Base-by-base conservation (phyloP, 2,329 filamentous ascomycete genomes). In the Helotiales sp. region DNA sequence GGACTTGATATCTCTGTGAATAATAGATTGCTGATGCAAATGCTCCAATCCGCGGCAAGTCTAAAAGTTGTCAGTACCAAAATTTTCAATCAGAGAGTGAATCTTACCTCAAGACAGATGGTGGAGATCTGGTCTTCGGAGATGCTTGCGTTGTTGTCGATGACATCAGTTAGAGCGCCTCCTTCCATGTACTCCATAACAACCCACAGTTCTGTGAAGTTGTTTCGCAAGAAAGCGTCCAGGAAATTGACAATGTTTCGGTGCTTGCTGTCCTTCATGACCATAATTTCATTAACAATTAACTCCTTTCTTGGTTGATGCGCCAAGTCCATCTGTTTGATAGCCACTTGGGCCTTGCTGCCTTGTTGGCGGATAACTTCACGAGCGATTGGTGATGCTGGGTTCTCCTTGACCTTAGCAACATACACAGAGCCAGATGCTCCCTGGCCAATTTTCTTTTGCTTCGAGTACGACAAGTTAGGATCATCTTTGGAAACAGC, bases 151-250 rank as follows among this genome's bases (percentile, higher is more conserved):
- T 98, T 99, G 82, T 98, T 97, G 81, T 99, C 96, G 80, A 99
- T 99, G 68, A 99, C 93, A 83, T 99, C 96, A 1, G 96, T 99
- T 79, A 99, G 83, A 69, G 96, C 93, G 82, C 96, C 96, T 75
- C 96, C 96, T 82, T 99, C 96, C 96, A 99, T 99, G 77, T 94
- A 99, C 82, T 99, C 96, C 96, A 99, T 97, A 61, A 99, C 95
- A 11, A 99, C 93, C 96, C 96, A 99, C n/a, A 99, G 86, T 79
- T 99, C 96, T 63, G 92, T 88, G 75, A 92, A 93, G 79, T 96
- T 95, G 79, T 97, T 97, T 76, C 96, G 92, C 77, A 99, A 82
- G 84, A 98, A 99, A 3, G 95, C 94, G 75, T 99, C 96, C 37
- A 99, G 83, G 82, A 97, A 99, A 82, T 99, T 99, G 80, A 99